Base-by-base conservation (phyloP, 768 basidiomycete genomes). In the Pulveroboletus sp. region DNA sequence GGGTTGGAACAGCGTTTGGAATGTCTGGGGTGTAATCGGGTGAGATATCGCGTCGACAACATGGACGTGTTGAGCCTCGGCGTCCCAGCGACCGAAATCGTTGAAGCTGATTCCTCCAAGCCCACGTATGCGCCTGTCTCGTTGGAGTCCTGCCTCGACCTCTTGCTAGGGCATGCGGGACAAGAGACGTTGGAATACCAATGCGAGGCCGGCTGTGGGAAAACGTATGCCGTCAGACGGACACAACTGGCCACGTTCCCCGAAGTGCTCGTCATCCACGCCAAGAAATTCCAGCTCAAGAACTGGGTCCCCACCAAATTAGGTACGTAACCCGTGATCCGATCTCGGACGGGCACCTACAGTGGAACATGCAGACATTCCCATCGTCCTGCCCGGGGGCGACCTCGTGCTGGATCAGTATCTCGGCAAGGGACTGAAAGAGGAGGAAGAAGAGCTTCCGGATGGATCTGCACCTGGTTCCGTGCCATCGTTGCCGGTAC, bases 281-380 rank as follows among this genome's bases (percentile, higher is more conserved):
- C 92, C 36, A 90, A 89, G 63, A 95, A 95, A 60, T 97, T 96
- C 73, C 89, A 93, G 67, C 78, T 95, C 5, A 86, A 93, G 35
- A 92, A 93, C 57, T 98, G 96, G 96, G 91, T 99, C 1, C 96
- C 96, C 0, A 78, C 86, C 4, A 99, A 99, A 69, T 76, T 98
- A 24, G 91, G 93, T 92, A 54, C 16, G 81, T 63, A 6, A 7
- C 24, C 36, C 7, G 22, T 30, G 3, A 34, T 6, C 3, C 22
- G 10, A 4, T 37, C 1, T 16, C 45, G 2, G 43, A 40, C 35
- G 32, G 40, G 14, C 32, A 24, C 49, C 9, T 62, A 26, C 20
- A 17, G 23, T n/a, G 17, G 3, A 4, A 22, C 20, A 50, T 7
- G 16, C 57, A 93, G 95, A 96, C 54, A 89, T 98, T 29, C 93